phyloP scores from a whole-genome alignment of 441 rosid species.

The Corymbia calophylla region DNA sequence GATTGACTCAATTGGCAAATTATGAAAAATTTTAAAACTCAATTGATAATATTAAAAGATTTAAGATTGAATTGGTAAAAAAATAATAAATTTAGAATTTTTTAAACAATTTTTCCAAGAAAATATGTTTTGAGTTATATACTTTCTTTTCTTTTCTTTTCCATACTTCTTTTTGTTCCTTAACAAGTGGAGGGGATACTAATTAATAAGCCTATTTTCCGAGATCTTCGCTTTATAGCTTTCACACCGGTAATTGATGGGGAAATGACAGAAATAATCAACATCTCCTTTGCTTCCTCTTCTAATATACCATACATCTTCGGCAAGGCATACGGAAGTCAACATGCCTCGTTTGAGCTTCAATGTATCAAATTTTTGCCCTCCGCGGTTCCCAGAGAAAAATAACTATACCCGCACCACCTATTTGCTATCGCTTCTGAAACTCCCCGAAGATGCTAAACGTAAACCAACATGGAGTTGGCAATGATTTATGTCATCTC shows the following conservation, averaged over 20 bases:
- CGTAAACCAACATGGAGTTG: not conserved
- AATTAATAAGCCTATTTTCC: not conserved
- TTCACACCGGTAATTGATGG: not conserved
- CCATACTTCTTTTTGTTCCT: rapidly evolving
- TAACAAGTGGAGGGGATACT: not conserved
- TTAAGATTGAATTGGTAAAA: too few relatives aligned
- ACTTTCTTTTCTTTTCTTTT: not conserved
- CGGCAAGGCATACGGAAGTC: not conserved
- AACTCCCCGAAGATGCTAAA: not conserved
- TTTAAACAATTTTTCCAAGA: too few relatives aligned
- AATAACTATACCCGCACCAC: not conserved
- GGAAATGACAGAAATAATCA: not conserved
- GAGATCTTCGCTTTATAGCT: not conserved
- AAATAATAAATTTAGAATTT: too few relatives aligned
- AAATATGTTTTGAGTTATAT: too few relatives aligned
- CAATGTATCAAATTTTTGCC: not conserved
- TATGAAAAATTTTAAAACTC: too few relatives aligned
- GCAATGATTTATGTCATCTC: not conserved
- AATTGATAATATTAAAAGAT: too few relatives aligned
- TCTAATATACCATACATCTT: not conserved
- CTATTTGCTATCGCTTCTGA: not conserved
- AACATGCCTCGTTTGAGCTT: not conserved
- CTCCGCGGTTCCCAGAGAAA: not conserved
- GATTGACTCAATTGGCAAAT: too few relatives aligned
- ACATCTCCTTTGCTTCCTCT: not conserved